Percentiles rank a stretch among this genome's conserved stretches.
Conservation (phyloP, 1,139 yeast species). For the Kazachstania sp. region DNA sequence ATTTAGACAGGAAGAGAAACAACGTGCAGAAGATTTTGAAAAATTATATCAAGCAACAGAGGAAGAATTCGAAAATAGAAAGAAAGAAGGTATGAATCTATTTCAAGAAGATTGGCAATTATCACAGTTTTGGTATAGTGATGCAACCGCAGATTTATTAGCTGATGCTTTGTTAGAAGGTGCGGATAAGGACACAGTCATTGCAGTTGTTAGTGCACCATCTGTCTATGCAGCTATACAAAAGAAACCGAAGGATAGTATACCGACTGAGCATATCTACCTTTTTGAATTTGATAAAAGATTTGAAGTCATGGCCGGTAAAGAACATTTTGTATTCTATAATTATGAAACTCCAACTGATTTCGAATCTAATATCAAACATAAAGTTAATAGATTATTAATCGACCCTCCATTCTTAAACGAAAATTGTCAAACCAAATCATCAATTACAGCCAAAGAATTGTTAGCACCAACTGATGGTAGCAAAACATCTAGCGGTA, state of each 20-base stretch:
- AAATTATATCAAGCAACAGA: slow-evolving; percentile 53
- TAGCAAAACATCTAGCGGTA: slow-evolving; percentile 35
- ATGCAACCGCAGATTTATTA: slow-evolving; percentile 56
- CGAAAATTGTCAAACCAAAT: slow-evolving; percentile 69
- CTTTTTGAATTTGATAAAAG: slow-evolving; percentile 71
- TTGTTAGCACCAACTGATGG: slow-evolving; percentile 40
- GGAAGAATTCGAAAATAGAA: slow-evolving; percentile 30
- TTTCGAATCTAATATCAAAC: slow-evolving; percentile 48
- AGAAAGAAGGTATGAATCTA: slow-evolving; percentile 44
- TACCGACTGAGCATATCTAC: slow-evolving; percentile 64
- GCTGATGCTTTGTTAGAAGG: slow-evolving; percentile 69
- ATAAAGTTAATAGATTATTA: slow-evolving; percentile 63
- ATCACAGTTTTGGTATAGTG: slow-evolving; percentile 84
- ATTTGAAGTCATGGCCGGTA: slow-evolving; percentile 64
- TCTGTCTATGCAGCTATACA: slow-evolving; percentile 81
- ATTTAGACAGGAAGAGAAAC: slow-evolving; percentile 58
- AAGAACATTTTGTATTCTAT: slow-evolving; percentile 56
- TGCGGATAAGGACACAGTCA: slow-evolving; percentile 59
- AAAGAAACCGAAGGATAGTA: slow-evolving; percentile 39
- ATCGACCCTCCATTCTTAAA: slow-evolving; percentile 87
- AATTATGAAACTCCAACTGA: slow-evolving; percentile 66
- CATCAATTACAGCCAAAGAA: slow-evolving; percentile 59
- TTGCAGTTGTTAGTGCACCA: slow-evolving; percentile 81
- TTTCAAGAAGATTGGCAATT: slow-evolving; percentile 91
- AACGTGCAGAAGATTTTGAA: slow-evolving; percentile 51